Evolutionary conservation across 1,139 yeast species (phyloP), one percentile per base, ranked within the genome.

Genomic region (Lizanozyma gosingica): DNA sequence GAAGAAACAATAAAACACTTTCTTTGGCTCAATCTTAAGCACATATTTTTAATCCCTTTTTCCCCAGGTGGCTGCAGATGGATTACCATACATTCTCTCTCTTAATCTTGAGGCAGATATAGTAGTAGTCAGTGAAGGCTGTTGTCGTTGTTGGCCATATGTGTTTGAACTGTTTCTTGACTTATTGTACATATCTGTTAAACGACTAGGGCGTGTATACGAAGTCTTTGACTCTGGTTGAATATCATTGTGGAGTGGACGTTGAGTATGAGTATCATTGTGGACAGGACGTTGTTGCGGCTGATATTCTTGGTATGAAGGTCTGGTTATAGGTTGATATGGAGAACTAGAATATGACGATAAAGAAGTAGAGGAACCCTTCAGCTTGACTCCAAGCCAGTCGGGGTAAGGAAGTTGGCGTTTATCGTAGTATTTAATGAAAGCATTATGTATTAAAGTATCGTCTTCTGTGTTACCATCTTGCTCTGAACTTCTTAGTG

Each of bases 361-460:
- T 6, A 6, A 22, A 32, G 15, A 3, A 33, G 33, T 14, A 33
- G 38, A 17, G 33, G 17, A n/a, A 36, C 38, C 35, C 11, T 22
- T 6, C 11, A 6, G 29, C 42, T 54, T 48, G 3, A 56, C 69
- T 4, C 73, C 75, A 17, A 70, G 56, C 76, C 76, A 70, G 27
- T 67, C 74, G 8, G 76, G 76, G 43, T 63, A 70, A 9, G 66
- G 60, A 40, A 62, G 55, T 22, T 57, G 53, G 17, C 52, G 54
- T 2, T 53, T 36, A 40, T 67, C 71, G 43, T 55, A 70, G 48
- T 63, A 67, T 43, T 60, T 62, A 34, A 69, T 68, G 47, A 70
- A 68, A 3, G 75, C 73, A 46, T 65, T 62, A 52, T 70, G 75
- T 41, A 70, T 60, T 41, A 70, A 56, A 1, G 76, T 70, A 35